phyloP scores from a whole-genome alignment of 2,329 filamentous ascomycete species.

The Colletotrichum sp. region DNA sequence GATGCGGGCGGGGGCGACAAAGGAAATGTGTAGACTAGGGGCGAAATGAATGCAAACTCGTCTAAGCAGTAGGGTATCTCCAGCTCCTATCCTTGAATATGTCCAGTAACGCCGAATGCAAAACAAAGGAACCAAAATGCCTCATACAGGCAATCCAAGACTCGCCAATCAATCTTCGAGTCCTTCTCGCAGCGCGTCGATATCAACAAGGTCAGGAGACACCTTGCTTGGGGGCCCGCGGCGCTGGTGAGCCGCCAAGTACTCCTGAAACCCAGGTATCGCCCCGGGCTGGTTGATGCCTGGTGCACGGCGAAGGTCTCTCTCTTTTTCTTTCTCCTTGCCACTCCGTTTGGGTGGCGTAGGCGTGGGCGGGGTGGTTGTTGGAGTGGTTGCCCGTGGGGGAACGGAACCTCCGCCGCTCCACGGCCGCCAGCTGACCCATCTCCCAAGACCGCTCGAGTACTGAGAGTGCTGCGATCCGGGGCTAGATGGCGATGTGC shows the following conservation, averaged over 20 bases:
- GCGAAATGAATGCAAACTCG: neutral
- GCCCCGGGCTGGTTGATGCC: slow-evolving; percentile 82
- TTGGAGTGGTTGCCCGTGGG: neutral
- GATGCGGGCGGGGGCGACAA: neutral
- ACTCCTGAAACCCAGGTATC: slow-evolving; percentile 73
- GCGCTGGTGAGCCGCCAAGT: slow-evolving; percentile 54
- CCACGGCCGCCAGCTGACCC: slow-evolving; percentile 57
- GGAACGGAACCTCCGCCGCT: slow-evolving; percentile 26
- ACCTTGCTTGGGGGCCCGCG: slow-evolving; percentile 61
- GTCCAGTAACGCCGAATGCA: neutral
- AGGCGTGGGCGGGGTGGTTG: slow-evolving; percentile 21
- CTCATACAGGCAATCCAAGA: neutral
- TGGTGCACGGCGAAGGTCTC: slow-evolving; percentile 56
- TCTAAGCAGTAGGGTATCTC: slow-evolving; percentile 14
- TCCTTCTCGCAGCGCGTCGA: slow-evolving; percentile 64
- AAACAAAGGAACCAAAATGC: neutral
- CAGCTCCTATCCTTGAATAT: slow-evolving; percentile 9
- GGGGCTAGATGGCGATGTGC: slow-evolving; percentile 31
- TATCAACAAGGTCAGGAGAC: slow-evolving; percentile 62
- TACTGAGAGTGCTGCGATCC: slow-evolving; percentile 27
- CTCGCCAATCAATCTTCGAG: slow-evolving; percentile 42
- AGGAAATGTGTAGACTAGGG: neutral
- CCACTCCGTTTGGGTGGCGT: slow-evolving; percentile 14
- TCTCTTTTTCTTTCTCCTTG: slow-evolving; percentile 35
- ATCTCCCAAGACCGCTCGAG: slow-evolving; percentile 42